These are phyloP conservation scores for Jasminum sambac DNA, from an alignment of 257 asterid species.

Conservation along the genomic window DNA sequence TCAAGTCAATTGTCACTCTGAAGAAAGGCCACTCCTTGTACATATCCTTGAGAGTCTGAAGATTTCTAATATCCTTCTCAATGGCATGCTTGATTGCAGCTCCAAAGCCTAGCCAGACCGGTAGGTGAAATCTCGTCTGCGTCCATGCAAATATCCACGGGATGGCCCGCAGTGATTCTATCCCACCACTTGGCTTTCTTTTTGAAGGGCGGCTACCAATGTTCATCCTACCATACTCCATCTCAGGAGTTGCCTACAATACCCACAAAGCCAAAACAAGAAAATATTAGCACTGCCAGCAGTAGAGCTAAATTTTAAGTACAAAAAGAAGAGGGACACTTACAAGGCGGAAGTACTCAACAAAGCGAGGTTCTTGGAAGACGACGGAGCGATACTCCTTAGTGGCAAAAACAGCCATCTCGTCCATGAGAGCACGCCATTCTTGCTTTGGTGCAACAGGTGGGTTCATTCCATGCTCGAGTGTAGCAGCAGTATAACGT, in stretches of 20 bases:
- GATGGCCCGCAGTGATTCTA: slow-evolving; percentile 89
- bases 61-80: slow-evolving; percentile 59
- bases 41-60: slow-evolving; percentile 82
- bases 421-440: slow-evolving; percentile 91
- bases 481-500: slow-evolving; percentile 97
- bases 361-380: slow-evolving; percentile 89
- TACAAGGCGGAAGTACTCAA: slow-evolving; percentile 93
- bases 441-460: slow-evolving; percentile 86
- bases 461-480: slow-evolving; percentile 94
- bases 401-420: slow-evolving; percentile 87
- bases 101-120: slow-evolving; percentile 96
- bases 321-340: no score
- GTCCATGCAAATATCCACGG: slow-evolving; percentile 99
- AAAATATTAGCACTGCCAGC: neutral
- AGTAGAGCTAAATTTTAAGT: no score
- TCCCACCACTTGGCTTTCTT: slow-evolving; percentile 92
- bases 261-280: neutral
- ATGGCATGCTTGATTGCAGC: slow-evolving; percentile 62
- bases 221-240: slow-evolving; percentile 94
- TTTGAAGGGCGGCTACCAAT: slow-evolving; percentile 94
- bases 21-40: slow-evolving; percentile 94
- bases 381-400: slow-evolving; percentile 81
- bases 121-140: slow-evolving; percentile 92
- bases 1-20: slow-evolving; percentile 86
- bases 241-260: slow-evolving; percentile 85